These are phyloP conservation scores for Sanguinoderma infundibulare DNA, from an alignment of 1,284 basidiomycete genomes.

Conservation along the genomic window DNA sequence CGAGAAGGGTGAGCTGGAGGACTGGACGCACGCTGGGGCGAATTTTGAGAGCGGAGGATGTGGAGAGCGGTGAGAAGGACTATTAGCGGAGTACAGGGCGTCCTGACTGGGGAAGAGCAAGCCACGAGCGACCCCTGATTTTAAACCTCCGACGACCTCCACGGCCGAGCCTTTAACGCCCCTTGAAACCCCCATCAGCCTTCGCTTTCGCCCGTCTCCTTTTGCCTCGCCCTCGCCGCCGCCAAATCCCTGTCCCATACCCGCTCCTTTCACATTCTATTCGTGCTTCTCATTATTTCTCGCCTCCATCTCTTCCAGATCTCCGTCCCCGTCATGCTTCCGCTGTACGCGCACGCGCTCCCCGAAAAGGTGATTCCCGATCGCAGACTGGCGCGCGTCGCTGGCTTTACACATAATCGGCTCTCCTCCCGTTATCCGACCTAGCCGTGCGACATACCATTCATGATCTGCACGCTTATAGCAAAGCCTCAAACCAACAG, in stretches of 20 bases:
- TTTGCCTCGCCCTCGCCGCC: conserved; percentile 22
- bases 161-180: conserved; percentile 29
- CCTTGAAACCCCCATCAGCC: conserved; percentile 33
- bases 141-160: conserved; percentile 36
- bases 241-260: conserved; percentile 2
- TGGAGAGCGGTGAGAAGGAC: conserved; percentile 43
- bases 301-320: conserved; percentile 10
- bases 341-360: conserved; percentile 7
- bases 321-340: conserved; percentile 3
- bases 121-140: conserved; percentile 63
- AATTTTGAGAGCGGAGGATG: conserved; percentile 36
- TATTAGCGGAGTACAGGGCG: conserved; percentile 42
- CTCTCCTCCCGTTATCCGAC: conserved; percentile 2
- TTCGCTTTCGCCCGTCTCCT: conserved; percentile 27
- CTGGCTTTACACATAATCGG: conserved; percentile 21
- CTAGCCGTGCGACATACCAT: neutral
- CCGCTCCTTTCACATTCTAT: conserved; percentile 10
- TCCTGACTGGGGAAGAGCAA: conserved; percentile 28
- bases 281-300: neutral
- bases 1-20: conserved; percentile 18
- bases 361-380: conserved; percentile 25
- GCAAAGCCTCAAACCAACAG: neutral
- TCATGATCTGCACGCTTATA: neutral
- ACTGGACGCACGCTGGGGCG: conserved; percentile 34
- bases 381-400: conserved; percentile 3